Conservation (phyloP, 2,329 filamentous ascomycete genomes). For the Diplodia seriata region DNA sequence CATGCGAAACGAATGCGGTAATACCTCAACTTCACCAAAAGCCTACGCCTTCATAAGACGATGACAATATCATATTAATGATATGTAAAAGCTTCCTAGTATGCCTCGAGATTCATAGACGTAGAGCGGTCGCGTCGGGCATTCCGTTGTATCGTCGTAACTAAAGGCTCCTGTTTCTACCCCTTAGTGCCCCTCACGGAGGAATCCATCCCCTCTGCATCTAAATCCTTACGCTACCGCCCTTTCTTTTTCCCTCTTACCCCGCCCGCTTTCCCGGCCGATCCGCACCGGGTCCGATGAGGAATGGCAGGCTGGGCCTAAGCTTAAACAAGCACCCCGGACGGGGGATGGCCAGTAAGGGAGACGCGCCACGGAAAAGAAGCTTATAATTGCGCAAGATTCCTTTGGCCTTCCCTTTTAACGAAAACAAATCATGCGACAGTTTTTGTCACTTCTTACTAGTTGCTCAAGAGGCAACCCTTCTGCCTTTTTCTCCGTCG, state of each 20-base stretch:
- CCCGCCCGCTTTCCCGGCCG: background rate
- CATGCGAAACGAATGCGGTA: background rate
- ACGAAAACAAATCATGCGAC: too few relatives aligned
- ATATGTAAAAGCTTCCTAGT: background rate
- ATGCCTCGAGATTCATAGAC: background rate
- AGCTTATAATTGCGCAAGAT: too few relatives aligned
- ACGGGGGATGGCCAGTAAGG: background rate
- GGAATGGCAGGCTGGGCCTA: background rate
- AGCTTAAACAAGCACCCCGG: background rate
- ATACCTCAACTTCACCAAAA: background rate
- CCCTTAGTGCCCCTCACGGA: background rate
- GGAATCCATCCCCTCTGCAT: too few relatives aligned
- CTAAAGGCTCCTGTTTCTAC: background rate
- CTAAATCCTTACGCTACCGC: background rate
- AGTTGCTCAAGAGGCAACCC: too few relatives aligned
- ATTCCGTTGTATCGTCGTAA: background rate
- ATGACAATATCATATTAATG: background rate
- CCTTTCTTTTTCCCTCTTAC: background rate
- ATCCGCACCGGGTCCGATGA: background rate
- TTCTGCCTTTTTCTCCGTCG: too few relatives aligned
- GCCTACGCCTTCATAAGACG: background rate
- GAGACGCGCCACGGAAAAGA: background rate
- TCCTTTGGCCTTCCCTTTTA: too few relatives aligned
- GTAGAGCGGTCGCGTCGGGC: rapidly evolving
- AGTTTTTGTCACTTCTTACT: too few relatives aligned